Evolutionary conservation across 345 rosid species (phyloP).

Genomic region (Linum lewisii): DNA sequence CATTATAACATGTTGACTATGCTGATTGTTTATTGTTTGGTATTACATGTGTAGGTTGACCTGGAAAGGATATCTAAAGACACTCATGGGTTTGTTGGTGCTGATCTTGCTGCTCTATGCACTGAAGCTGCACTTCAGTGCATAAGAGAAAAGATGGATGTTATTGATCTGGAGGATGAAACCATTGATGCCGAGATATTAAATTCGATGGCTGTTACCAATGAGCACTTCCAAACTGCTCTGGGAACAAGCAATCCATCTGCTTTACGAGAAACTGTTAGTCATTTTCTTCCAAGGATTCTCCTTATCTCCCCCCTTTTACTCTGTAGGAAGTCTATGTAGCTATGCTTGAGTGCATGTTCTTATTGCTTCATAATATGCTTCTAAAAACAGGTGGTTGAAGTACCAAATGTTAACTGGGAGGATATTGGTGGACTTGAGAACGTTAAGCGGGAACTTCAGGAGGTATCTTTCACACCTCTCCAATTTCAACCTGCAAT

Average conservation of each 20-base stretch:
- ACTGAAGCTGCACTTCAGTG: constrained; percentile 98
- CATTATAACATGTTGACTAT: not conserved
- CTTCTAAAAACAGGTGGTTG: constrained; percentile 59
- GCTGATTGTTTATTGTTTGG: not conserved
- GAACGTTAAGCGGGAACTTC: constrained; percentile 90
- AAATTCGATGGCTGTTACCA: constrained; percentile 83
- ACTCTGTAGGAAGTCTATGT: too few species aligned
- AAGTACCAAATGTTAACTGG: constrained; percentile 88
- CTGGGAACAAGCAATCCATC: constrained; percentile 86
- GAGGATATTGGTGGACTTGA: constrained; percentile 94
- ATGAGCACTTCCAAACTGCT: constrained; percentile 92
- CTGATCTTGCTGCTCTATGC: constrained; percentile 93
- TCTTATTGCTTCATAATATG: not conserved
- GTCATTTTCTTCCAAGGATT: constrained; percentile 14
- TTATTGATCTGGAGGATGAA: constrained; percentile 94
- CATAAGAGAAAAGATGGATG: constrained; percentile 97
- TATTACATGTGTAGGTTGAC: constrained; percentile 50
- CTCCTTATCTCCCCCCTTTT: too few species aligned
- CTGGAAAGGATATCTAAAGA: constrained; percentile 80
- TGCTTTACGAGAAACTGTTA: constrained; percentile 74
- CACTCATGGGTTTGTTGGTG: constrained; percentile 97
- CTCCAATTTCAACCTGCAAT: not conserved
- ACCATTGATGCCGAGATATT: constrained; percentile 86
- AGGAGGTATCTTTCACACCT: constrained; percentile 43
- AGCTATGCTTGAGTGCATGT: too few species aligned